Conservation (phyloP, 768 basidiomycete species). For the Lactarius vividus region DNA sequence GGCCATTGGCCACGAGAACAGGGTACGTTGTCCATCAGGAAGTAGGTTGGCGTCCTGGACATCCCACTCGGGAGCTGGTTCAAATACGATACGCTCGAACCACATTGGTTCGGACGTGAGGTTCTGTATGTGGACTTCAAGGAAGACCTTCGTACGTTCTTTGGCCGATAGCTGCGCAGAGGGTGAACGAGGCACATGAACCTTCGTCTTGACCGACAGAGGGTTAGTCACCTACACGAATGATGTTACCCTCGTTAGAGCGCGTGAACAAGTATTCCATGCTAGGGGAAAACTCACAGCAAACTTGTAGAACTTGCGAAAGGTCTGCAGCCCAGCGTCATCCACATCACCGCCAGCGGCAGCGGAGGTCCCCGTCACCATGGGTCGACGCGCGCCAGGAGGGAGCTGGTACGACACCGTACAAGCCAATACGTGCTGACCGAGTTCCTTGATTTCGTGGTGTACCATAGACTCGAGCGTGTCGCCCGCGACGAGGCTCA, state of each 20-base stretch:
- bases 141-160: slow-evolving; percentile 80
- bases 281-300: slow-evolving; percentile 49
- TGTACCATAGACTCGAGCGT: slow-evolving; percentile 66
- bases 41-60: slow-evolving; percentile 53
- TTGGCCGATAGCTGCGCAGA: slow-evolving; percentile 59
- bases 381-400: slow-evolving; percentile 50
- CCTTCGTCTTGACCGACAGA: slow-evolving; percentile 92
- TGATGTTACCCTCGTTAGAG: background rate
- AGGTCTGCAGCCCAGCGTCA: slow-evolving; percentile 61
- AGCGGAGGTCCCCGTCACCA: slow-evolving; percentile 43
- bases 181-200: slow-evolving; percentile 73
- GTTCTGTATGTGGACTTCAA: slow-evolving; percentile 93
- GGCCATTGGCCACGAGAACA: slow-evolving; percentile 62
- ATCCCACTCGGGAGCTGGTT: slow-evolving; percentile 65
- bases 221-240: slow-evolving; percentile 81
- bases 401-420: slow-evolving; percentile 80
- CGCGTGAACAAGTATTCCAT: background rate
- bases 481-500: slow-evolving; percentile 51
- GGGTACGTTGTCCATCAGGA: slow-evolving; percentile 31
- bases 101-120: slow-evolving; percentile 71
- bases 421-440: slow-evolving; percentile 85
- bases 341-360: slow-evolving; percentile 26
- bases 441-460: slow-evolving; percentile 93
- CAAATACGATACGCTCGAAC: slow-evolving; percentile 80
- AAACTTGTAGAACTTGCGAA: slow-evolving; percentile 91